Conservation (phyloP, 345 rosid genomes). For the Citrus mangshanensis region DNA sequence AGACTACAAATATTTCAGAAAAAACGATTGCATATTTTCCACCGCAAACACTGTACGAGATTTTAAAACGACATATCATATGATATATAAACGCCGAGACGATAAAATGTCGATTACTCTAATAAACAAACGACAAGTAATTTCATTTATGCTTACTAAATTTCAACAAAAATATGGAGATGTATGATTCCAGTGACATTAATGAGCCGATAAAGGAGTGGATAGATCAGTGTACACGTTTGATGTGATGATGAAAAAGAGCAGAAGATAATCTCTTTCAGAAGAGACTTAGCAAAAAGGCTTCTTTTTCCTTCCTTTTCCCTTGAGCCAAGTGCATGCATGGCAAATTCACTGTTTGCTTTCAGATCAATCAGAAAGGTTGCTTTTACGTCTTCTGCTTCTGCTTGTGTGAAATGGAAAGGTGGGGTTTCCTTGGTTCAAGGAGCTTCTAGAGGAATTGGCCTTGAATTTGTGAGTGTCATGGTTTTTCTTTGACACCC, state of each 20-base stretch:
- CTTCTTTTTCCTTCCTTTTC: conserved; percentile 15
- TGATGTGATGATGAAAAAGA: background rate
- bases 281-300: background rate
- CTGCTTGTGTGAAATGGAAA: conserved; percentile 43
- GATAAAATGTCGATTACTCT: too few relatives aligned
- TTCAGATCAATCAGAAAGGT: conserved; percentile 13
- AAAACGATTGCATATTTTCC: too few relatives aligned
- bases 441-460: conserved; percentile 93
- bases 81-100: too few relatives aligned
- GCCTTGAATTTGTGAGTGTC: conserved; percentile 73
- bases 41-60: too few relatives aligned
- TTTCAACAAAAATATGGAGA: background rate
- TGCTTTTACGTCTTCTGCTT: conserved; percentile 30
- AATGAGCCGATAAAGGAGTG: background rate
- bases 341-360: conserved; percentile 2
- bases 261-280: background rate
- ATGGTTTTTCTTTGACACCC: background rate
- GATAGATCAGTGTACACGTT: background rate
- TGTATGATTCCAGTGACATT: background rate
- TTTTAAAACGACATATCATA: too few relatives aligned
- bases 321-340: background rate
- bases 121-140: background rate
- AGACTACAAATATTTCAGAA: too few relatives aligned
- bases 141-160: background rate
- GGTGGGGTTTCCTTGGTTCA: conserved; percentile 90